Evolutionary conservation across 2,329 filamentous ascomycete species (phyloP).

Genomic region (Bipolaris zeicola): DNA sequence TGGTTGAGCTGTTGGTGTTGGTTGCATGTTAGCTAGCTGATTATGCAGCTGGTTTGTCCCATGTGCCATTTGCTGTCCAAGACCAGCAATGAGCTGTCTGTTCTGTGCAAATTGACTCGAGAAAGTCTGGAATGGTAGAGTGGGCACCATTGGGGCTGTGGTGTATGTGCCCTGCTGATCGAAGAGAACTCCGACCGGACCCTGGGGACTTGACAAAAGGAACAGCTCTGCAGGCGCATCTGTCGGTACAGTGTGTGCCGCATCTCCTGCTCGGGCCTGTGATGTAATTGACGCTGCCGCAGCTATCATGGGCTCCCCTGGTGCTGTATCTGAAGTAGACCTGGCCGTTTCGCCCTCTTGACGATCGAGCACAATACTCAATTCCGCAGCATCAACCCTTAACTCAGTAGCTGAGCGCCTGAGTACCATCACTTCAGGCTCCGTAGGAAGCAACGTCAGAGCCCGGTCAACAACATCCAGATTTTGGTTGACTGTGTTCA

Average conservation of each 20-base stretch:
- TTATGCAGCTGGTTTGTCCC: slow-evolving; percentile 21
- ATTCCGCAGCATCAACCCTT: slow-evolving; percentile 30
- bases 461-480: slow-evolving; percentile 38
- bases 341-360: slow-evolving; percentile 9
- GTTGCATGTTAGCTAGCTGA: slow-evolving; percentile 26
- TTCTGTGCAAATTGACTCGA: slow-evolving; percentile 43
- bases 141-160: slow-evolving; percentile 37
- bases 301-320: slow-evolving; percentile 4
- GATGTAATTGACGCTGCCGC: slow-evolving; percentile 12
- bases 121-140: slow-evolving; percentile 39
- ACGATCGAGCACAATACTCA: slow-evolving; percentile 29
- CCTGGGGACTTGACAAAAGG: slow-evolving; percentile 45
- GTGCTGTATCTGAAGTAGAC: slow-evolving; percentile 3
- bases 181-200: slow-evolving; percentile 45
- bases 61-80: slow-evolving; percentile 41
- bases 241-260: slow-evolving; percentile 18
- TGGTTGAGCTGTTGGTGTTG: slow-evolving; percentile 25
- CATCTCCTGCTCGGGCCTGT: slow-evolving; percentile 11
- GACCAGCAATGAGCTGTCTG: slow-evolving; percentile 37
- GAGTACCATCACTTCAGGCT: slow-evolving; percentile 37
- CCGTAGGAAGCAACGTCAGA: slow-evolving; percentile 35
- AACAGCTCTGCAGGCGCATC: slow-evolving; percentile 39
- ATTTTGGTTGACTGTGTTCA: slow-evolving; percentile 30
- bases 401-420: slow-evolving; percentile 37
- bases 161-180: slow-evolving; percentile 45